Evolutionary conservation across 805 yeast species (phyloP).

Genomic region (Candida caryicola): DNA sequence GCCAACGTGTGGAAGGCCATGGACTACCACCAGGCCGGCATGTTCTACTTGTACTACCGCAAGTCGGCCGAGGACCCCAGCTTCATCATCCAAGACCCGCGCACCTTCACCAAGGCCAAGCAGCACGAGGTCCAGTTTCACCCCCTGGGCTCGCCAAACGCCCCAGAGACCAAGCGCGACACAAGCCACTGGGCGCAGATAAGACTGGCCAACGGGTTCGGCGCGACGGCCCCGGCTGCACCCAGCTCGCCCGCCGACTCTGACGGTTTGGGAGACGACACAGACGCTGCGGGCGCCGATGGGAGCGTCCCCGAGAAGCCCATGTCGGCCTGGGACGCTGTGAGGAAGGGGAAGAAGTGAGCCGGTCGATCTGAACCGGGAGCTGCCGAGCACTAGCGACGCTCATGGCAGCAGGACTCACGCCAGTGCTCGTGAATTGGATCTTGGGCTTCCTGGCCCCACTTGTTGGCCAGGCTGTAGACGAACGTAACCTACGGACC

Average conservation of each 20-base stretch:
- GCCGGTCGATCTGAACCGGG: too few relatives aligned
- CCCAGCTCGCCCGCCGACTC: not conserved
- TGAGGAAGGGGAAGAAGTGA: conserved; percentile 6
- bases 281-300: conserved; percentile 2
- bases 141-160: conserved; percentile 4
- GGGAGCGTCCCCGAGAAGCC: conserved; percentile 3
- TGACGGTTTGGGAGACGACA: not conserved
- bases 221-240: too few relatives aligned
- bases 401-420: too few relatives aligned
- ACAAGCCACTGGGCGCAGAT: conserved; percentile 38
- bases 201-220: conserved; percentile 32
- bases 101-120: conserved; percentile 23
- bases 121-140: conserved; percentile 28
- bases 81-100: conserved; percentile 21
- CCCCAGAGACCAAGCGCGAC: conserved; percentile 1
- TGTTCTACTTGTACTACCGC: conserved; percentile 28
- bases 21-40: conserved; percentile 34
- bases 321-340: conserved; percentile 21
- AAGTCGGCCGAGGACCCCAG: conserved; percentile 20
- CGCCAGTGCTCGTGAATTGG: too few relatives aligned
- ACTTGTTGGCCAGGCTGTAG: too few relatives aligned
- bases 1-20: conserved; percentile 35
- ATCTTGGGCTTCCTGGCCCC: too few relatives aligned
- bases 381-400: too few relatives aligned
- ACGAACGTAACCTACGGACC: too few relatives aligned